Percentiles rank a stretch among this genome's conserved stretches.
Conservation (phyloP, 2,329 filamentous ascomycete species). For the Nemania abortiva region DNA sequence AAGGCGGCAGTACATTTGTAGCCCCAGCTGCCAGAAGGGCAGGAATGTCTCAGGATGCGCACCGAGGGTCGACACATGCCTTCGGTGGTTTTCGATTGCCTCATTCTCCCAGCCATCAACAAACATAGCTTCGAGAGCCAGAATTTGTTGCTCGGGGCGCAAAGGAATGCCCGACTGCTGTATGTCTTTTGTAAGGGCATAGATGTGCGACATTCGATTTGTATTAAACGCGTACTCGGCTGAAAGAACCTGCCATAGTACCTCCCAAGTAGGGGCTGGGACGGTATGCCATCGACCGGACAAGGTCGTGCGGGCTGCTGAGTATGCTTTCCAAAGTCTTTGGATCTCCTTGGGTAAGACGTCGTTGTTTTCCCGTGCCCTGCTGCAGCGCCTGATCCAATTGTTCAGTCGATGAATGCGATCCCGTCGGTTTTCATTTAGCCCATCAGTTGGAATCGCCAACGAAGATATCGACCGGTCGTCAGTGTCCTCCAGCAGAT, state of each 20-base stretch:
- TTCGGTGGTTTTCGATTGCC: slow-evolving; percentile 74
- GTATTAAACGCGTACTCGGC: slow-evolving; percentile 62
- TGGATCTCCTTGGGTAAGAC: slow-evolving; percentile 38
- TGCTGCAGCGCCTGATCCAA: slow-evolving; percentile 45
- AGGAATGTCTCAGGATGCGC: slow-evolving; percentile 60
- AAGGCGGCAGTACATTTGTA: slow-evolving; percentile 70
- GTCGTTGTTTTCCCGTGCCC: slow-evolving; percentile 30
- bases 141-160: slow-evolving; percentile 68
- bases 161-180: slow-evolving; percentile 67
- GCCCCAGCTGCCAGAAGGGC: slow-evolving; percentile 73
- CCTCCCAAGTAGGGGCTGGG: slow-evolving; percentile 70
- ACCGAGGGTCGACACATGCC: slow-evolving; percentile 66
- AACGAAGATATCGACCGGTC: slow-evolving; percentile 31
- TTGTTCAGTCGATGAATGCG: slow-evolving; percentile 46
- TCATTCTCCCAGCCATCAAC: slow-evolving; percentile 69
- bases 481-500: slow-evolving; percentile 25
- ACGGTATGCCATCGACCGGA: slow-evolving; percentile 64
- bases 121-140: slow-evolving; percentile 77
- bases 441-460: slow-evolving; percentile 35
- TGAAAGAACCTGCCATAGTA: slow-evolving; percentile 74
- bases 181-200: slow-evolving; percentile 75
- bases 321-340: slow-evolving; percentile 63
- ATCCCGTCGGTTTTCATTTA: slow-evolving; percentile 34
- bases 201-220: slow-evolving; percentile 71
- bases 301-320: slow-evolving; percentile 59